Conservation (phyloP, 805 yeast species). For the Candida sanyiensis region DNA sequence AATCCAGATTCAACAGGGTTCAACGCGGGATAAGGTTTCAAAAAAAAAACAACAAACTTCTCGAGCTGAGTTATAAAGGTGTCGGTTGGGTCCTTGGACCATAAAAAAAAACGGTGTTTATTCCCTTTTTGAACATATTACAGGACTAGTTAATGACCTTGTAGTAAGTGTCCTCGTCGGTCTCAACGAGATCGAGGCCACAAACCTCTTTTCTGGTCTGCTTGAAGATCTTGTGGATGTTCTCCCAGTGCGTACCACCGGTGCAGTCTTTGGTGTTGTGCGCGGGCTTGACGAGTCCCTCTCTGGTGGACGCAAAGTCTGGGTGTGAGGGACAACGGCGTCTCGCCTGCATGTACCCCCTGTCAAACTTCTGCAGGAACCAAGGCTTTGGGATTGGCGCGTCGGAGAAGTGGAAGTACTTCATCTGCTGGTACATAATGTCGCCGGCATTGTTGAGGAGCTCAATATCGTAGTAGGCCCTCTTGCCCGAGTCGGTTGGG, state of each 20-base stretch:
- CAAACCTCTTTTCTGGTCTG: conserved; percentile 21
- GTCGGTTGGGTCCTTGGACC: no score
- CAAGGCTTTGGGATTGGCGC: conserved; percentile 66
- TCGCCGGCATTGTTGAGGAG: conserved; percentile 15
- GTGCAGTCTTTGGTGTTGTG: conserved; percentile 16
- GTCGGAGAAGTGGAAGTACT: conserved; percentile 59
- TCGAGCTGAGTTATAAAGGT: no score
- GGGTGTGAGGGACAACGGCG: conserved; percentile 16
- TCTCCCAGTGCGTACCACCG: conserved; percentile 21
- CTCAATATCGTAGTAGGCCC: conserved; percentile 18
- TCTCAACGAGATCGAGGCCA: conserved; percentile 17
- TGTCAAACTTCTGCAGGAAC: conserved; percentile 25
- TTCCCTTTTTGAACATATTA: neutral
- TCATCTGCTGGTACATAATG: conserved; percentile 27
- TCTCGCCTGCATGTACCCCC: conserved; percentile 14
- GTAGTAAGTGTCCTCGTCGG: conserved; percentile 19
- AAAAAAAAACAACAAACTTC: no score
- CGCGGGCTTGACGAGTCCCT: conserved; percentile 7
- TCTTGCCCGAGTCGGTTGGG: conserved; percentile 11
- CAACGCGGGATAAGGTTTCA: no score
- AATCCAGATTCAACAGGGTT: no score
- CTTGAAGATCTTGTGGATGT: conserved; percentile 13
- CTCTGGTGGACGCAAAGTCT: conserved; percentile 9
- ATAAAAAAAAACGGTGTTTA: neutral
- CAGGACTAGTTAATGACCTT: conserved; percentile 15